A percentile compares a stretch with the other conserved stretches of the same genome.
These are phyloP conservation scores for Acmispon strigosus DNA, from an alignment of 306 rosid species.

Conservation along the genomic window DNA sequence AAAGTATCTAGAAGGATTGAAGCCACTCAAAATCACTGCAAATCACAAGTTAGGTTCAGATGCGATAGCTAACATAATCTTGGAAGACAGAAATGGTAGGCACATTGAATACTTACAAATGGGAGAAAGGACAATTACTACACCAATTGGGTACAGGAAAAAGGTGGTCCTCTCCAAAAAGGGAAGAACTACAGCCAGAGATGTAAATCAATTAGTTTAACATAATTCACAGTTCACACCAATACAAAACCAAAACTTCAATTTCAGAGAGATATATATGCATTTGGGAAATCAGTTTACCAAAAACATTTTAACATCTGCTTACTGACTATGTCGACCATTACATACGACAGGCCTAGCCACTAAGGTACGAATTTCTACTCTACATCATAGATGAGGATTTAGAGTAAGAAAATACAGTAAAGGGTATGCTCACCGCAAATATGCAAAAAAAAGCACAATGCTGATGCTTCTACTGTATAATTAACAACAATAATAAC, in stretches of 20 bases:
- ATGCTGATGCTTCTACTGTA: not conserved
- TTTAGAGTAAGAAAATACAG: slow-evolving; percentile 1
- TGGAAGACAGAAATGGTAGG: slow-evolving; percentile 13
- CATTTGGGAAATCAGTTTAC: not conserved
- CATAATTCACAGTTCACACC: not conserved
- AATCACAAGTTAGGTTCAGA: slow-evolving; percentile 22
- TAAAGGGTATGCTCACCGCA: not conserved
- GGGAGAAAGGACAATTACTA: slow-evolving; percentile 84
- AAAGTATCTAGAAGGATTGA: slow-evolving; percentile 96
- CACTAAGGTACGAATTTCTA: not conserved
- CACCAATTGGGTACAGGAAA: slow-evolving; percentile 89
- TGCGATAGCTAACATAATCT: not conserved
- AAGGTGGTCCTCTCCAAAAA: slow-evolving; percentile 94
- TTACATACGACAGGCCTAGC: not conserved
- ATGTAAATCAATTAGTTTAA: slow-evolving; percentile 21
- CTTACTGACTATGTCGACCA: not conserved
- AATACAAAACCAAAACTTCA: not conserved
- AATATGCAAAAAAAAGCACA: slow-evolving; percentile 6
- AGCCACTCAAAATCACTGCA: slow-evolving; percentile 95
- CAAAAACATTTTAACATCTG: not conserved
- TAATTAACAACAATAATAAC: not conserved
- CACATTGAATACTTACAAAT: slow-evolving; percentile 67
- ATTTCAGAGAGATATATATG: not conserved
- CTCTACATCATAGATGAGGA: slow-evolving; percentile 1
- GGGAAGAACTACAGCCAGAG: slow-evolving; percentile 72